Percentiles rank a stretch among this genome's conserved stretches.
Conservation (phyloP, 164 flowering plant genomes). For the Liriodendron chinense region DNA sequence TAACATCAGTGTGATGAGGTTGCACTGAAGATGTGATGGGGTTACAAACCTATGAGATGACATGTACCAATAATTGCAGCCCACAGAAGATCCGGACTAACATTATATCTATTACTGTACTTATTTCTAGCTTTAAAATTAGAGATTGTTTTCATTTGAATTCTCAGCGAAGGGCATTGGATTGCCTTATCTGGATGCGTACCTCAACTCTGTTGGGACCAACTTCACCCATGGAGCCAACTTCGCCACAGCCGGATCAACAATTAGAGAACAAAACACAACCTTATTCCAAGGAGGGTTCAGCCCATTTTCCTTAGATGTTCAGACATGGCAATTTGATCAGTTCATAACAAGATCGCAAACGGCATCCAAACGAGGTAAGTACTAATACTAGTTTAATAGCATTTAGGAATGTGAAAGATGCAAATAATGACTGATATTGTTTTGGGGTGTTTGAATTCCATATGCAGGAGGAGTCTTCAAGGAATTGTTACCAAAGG, state of each 20-base stretch:
- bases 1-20: too few relatives aligned
- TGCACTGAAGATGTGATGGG: too few relatives aligned
- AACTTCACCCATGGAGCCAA: constrained; percentile 70
- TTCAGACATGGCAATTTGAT: constrained; percentile 40
- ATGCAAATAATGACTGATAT: not conserved
- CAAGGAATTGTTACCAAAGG: constrained; percentile 31
- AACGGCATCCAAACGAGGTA: constrained; percentile 27
- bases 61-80: too few relatives aligned
- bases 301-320: constrained; percentile 59
- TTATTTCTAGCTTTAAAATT: too few relatives aligned
- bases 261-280: constrained; percentile 48
- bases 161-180: constrained; percentile 48
- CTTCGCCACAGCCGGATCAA: constrained; percentile 41
- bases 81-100: too few relatives aligned
- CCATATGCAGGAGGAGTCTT: constrained; percentile 25
- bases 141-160: too few relatives aligned
- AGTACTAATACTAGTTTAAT: not conserved
- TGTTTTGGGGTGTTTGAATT: not conserved
- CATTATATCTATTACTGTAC: too few relatives aligned
- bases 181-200: constrained; percentile 47
- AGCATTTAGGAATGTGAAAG: not conserved
- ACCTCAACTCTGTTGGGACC: constrained; percentile 51
- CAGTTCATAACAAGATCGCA: constrained; percentile 40
- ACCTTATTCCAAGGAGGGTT: constrained; percentile 44
- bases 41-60: too few relatives aligned